phyloP scores from a whole-genome alignment of 768 basidiomycete genomes.

The Psilocybe tampanensis region DNA sequence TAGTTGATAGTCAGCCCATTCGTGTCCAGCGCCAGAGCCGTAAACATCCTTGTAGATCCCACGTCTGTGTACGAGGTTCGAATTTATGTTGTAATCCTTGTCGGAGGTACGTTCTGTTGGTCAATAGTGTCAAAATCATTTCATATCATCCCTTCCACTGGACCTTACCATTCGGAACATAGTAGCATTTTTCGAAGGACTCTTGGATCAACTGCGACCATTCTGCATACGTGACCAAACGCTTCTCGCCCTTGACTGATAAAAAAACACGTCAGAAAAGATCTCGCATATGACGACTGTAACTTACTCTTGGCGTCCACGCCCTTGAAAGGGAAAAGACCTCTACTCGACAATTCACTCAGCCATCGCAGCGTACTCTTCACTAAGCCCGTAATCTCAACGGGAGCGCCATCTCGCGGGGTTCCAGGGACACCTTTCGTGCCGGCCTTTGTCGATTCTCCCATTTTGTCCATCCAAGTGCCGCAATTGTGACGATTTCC shows the following conservation, averaged over 20 bases:
- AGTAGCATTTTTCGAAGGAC: constrained; percentile 91
- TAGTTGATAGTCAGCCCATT: constrained; percentile 98
- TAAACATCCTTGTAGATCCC: constrained; percentile 99
- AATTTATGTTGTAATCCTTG: constrained; percentile 64
- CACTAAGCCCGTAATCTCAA: constrained; percentile 92
- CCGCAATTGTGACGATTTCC: constrained; percentile 88
- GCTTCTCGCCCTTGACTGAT: constrained; percentile 69
- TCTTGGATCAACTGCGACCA: constrained; percentile 85
- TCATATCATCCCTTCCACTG: background rate
- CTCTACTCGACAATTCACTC: constrained; percentile 58
- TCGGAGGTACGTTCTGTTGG: constrained; percentile 71
- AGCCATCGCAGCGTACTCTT: constrained; percentile 96
- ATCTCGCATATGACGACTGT: background rate
- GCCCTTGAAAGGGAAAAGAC: constrained; percentile 88
- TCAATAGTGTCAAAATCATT: background rate
- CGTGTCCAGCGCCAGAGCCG: constrained; percentile 82
- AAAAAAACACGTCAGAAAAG: background rate
- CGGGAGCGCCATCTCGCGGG: constrained; percentile 92
- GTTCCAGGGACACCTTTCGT: constrained; percentile 97
- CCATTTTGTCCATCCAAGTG: constrained; percentile 99
- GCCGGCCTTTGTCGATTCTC: constrained; percentile 87
- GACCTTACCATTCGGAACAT: constrained; percentile 75
- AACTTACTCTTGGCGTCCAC: constrained; percentile 77
- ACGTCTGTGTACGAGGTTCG: constrained; percentile 77
- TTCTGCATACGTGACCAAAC: constrained; percentile 82